These are phyloP conservation scores for Plectosphaerella sp. DNA, from an alignment of 2,329 filamentous ascomycete genomes.

Conservation along the genomic window DNA sequence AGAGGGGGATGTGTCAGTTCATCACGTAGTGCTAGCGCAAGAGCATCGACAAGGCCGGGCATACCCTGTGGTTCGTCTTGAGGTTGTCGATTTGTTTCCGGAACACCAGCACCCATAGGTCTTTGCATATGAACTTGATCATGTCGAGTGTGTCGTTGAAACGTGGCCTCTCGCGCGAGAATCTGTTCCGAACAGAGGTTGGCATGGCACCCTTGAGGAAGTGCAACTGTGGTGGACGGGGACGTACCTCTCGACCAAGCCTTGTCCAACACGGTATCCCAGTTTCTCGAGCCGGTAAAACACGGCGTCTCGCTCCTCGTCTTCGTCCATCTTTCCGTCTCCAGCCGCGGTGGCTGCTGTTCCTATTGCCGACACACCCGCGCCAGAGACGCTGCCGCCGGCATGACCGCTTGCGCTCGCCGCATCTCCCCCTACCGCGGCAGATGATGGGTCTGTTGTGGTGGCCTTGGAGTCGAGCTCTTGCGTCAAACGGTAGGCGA, in stretches of 20 bases:
- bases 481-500: slow-evolving; percentile 80
- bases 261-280: slow-evolving; percentile 89
- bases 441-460: slow-evolving; percentile 4
- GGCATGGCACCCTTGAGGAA: background rate
- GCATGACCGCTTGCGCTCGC: background rate
- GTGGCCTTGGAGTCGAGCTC: slow-evolving; percentile 49
- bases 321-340: slow-evolving; percentile 56
- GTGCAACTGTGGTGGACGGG: background rate
- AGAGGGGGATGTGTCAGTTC: background rate
- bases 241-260: slow-evolving; percentile 79
- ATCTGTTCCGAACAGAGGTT: slow-evolving; percentile 40
- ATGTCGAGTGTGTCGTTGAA: slow-evolving; percentile 91
- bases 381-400: slow-evolving; percentile 12
- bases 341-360: slow-evolving; percentile 7
- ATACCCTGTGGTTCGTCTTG: slow-evolving; percentile 91
- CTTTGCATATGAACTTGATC: slow-evolving; percentile 98
- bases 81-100: slow-evolving; percentile 97
- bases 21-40: background rate
- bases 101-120: slow-evolving; percentile 92
- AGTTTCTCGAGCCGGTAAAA: slow-evolving; percentile 79
- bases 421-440: slow-evolving; percentile 10
- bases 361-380: slow-evolving; percentile 12
- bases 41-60: slow-evolving; percentile 13
- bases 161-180: slow-evolving; percentile 77
- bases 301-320: slow-evolving; percentile 79